Evolutionary conservation across 1,284 basidiomycete species (phyloP), one percentile per base, ranked within the genome.

Genomic region (Fomes fomentarius): DNA sequence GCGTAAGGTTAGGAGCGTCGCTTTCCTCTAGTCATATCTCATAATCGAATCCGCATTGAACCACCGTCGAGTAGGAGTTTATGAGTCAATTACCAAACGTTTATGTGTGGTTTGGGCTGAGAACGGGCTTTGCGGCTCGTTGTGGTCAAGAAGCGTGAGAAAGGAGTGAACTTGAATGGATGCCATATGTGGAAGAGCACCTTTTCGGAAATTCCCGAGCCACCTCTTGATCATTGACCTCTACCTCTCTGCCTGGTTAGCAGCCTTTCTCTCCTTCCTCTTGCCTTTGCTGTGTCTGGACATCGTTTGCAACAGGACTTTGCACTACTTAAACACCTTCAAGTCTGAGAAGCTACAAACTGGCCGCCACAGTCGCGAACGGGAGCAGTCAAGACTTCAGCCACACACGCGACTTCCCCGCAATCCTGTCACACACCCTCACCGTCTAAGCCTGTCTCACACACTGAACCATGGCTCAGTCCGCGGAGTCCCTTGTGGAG

Each of bases 401-500:
- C 59, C 59, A 61, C 59, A 47, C 59, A 47, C 59, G 59, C 56
- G 59, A 56, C 59, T 61, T 55, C 45, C 50, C 56, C 58, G 44
- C 58, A 54, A 25, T 54, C 38, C 42, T 47, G 45, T 46, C 56
- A 45, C 52, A 54, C 53, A 48, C 47, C 42, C 49, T 34, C 50
- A 42, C 56, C 34, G 8, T 34, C 24, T 35, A 46, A 26, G 47
- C 34, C 26, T 28, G 17, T 26, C 37, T 28, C 53, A 25, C 42
- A 24, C 52, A n/a, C 39, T 17, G 52, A 50, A 50, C 24, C 24
- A 64, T 58, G 60, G 56, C 62, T 30, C 43, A 57, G 24, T 50
- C 57, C 4, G 58, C 50, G 2, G 57, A 64, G 22, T 39, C 42
- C 37, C 56, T 77, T 11, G 66, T 79, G 19, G 71, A 76, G 48